Evolutionary conservation across 129 eudicot genomes (phyloP), one percentile per base, ranked within the genome.

Genomic region (Chrysanthemum makinoi): DNA sequence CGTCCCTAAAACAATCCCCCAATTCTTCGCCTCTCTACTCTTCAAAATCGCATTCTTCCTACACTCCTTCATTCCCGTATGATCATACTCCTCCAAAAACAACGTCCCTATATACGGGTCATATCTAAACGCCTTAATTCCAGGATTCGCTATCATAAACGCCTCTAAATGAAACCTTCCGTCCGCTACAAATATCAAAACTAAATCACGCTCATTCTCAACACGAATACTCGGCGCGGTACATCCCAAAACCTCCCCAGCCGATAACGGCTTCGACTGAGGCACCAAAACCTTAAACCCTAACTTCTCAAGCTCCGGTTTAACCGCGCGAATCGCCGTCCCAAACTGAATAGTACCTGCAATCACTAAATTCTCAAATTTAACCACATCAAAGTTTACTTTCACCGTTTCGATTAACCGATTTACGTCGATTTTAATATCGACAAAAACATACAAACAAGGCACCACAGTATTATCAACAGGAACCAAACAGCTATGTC

Each of bases 101-200:
- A 93, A 59, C 16, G 75, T 72, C 43, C 98, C 98, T 10, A 93
- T 70, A 64, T 93, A 93, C 2, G 98, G 98, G 72, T 93, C 98
- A 35, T 89, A 93, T 8, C 96, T 76, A 77, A 85, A 93, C 3
- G 98, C 85, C 80, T 81, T 89, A 51, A 93, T 72, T 19, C 64
- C 80, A 5, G 98, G 98, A 75, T 93, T 93, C 0, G 96, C 98
- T 10, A 93, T 89, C 96, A 93, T 93, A 59, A 92, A 87, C 6
- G 98, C 98, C 71, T 93, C 98, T 69, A 93, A 75, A 83, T 93
- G 98, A 77, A 93, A 93, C 81, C 98, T 82, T 72, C 98, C 98
- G 50, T 93, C 98, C 6, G 98, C 91, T 33, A 93, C 98, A 79
- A 93, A 93, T 13, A 93, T 79, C 14, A 89, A 73, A 69, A 89